Percentiles rank a stretch among this genome's conserved stretches.
Evolutionary conservation across 2,329 filamentous ascomycete species (phyloP).

Genomic region (Clonostachys byssicola): DNA sequence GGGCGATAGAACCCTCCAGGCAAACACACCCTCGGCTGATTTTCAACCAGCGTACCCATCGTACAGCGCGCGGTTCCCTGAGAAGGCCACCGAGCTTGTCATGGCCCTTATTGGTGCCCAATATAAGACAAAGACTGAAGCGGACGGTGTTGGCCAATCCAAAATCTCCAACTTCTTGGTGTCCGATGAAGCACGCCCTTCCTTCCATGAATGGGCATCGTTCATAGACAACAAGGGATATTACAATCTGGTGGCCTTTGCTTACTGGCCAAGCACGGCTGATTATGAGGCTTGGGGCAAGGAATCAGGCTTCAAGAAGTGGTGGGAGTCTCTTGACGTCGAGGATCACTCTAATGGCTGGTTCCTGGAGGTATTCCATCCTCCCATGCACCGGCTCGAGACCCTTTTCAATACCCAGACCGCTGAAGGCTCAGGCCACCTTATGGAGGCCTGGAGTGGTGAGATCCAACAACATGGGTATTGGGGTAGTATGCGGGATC

Average conservation of each 20-base stretch:
- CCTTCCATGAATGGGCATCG: slow-evolving; percentile 7
- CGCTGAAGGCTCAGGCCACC: slow-evolving; percentile 32
- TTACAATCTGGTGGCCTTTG: slow-evolving; percentile 5
- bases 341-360: slow-evolving; percentile 23
- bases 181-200: slow-evolving; percentile 1
- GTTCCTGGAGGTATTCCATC: slow-evolving; percentile 36
- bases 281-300: not conserved
- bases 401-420: slow-evolving; percentile 28
- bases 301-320: not conserved
- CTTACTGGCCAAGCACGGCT: not conserved
- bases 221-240: slow-evolving; percentile 7
- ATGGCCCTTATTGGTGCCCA: slow-evolving; percentile 9
- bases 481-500: slow-evolving; percentile 41
- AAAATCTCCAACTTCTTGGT: slow-evolving; percentile 1
- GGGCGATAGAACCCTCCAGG: slow-evolving; percentile 3
- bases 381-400: slow-evolving; percentile 34
- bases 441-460: slow-evolving; percentile 27
- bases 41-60: slow-evolving; percentile 7
- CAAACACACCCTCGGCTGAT: slow-evolving; percentile 3
- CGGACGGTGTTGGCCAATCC: not conserved
- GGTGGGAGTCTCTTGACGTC: not conserved
- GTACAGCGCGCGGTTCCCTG: slow-evolving; percentile 9
- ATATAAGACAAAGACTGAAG: not conserved
- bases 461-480: slow-evolving; percentile 36
- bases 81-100: slow-evolving; percentile 7